Conservation (phyloP, 257 asterid genomes). For the Lycium barbarum region DNA sequence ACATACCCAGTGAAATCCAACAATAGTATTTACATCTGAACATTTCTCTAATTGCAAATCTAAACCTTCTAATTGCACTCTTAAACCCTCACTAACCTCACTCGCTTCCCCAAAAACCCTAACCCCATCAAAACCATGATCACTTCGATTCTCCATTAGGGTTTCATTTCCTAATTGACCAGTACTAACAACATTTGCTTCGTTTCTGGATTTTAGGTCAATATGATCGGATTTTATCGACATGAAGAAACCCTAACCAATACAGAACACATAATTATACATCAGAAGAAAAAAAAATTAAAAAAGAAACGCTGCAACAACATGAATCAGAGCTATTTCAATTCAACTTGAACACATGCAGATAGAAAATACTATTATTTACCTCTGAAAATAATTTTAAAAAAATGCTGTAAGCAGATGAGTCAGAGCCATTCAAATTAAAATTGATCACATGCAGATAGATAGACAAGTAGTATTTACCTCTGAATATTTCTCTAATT, state of each 20-base stretch:
- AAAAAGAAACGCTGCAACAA: not conserved
- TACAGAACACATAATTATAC: not conserved
- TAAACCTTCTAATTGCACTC: not conserved
- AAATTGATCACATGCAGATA: too few species aligned
- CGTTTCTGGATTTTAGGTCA: constrained; percentile 29
- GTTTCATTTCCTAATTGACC: constrained; percentile 42
- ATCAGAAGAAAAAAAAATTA: not conserved
- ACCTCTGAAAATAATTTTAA: too few species aligned
- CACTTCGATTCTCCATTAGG: constrained; percentile 41
- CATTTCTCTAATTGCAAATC: not conserved
- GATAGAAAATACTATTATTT: too few species aligned
- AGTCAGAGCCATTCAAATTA: too few species aligned
- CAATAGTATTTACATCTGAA: too few species aligned
- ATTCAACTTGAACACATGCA: not conserved
- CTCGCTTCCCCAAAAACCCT: constrained; percentile 51
- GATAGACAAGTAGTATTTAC: too few species aligned
- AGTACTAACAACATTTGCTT: constrained; percentile 32
- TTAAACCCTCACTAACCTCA: constrained; percentile 13
- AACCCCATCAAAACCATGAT: constrained; percentile 35
- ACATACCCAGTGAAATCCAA: not conserved
- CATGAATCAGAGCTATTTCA: not conserved
- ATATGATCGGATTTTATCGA: constrained; percentile 39
- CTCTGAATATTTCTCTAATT: too few species aligned
- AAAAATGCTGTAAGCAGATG: too few species aligned
- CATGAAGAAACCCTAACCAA: constrained; percentile 53